Percentiles rank a stretch among this genome's conserved stretches.
Conservation (phyloP, 371 early-diverging fungal genomes). For the Actinomortierella wolfii region DNA sequence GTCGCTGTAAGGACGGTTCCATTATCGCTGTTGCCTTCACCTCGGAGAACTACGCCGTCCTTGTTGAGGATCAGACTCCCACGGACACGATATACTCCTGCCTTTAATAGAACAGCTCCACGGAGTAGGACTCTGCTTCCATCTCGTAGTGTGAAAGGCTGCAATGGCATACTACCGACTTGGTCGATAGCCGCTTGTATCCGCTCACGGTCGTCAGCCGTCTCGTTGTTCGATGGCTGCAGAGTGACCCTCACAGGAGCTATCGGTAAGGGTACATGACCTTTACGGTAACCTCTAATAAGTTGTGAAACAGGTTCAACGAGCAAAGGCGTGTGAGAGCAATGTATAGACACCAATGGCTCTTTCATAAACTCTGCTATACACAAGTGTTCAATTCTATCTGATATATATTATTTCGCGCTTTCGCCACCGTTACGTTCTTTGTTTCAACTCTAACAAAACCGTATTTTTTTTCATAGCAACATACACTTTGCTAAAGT, state of each 20-base stretch:
- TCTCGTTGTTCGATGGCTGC: conserved; percentile 26
- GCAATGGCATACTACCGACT: conserved; percentile 18
- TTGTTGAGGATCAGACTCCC: conserved; percentile 25
- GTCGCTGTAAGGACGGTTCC: conserved; percentile 23
- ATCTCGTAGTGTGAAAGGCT: conserved; percentile 13
- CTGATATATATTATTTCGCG: too few relatives aligned
- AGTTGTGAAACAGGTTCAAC: not conserved
- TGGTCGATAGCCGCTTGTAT: conserved; percentile 35
- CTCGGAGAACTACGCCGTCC: conserved; percentile 29
- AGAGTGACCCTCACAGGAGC: conserved; percentile 22
- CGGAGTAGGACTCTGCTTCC: conserved; percentile 17
- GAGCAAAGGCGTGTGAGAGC: too few relatives aligned
- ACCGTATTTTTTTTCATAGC: too few relatives aligned
- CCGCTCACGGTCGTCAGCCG: conserved; percentile 25
- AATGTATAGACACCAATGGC: too few relatives aligned
- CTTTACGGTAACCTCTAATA: conserved; percentile 25
- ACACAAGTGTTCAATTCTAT: too few relatives aligned
- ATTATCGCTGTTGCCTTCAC: conserved; percentile 28
- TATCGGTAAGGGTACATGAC: conserved; percentile 23
- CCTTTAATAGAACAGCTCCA: conserved; percentile 25
- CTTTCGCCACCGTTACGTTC: too few relatives aligned
- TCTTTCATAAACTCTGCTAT: too few relatives aligned
- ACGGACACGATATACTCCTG: conserved; percentile 29
- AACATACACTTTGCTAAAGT: conserved; percentile 42
- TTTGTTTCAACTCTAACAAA: too few relatives aligned